A percentile compares a stretch with the other conserved stretches of the same genome.
These are phyloP conservation scores for Hypomyces rosellus DNA, from an alignment of 2,329 filamentous ascomycete genomes.

Conservation along the genomic window DNA sequence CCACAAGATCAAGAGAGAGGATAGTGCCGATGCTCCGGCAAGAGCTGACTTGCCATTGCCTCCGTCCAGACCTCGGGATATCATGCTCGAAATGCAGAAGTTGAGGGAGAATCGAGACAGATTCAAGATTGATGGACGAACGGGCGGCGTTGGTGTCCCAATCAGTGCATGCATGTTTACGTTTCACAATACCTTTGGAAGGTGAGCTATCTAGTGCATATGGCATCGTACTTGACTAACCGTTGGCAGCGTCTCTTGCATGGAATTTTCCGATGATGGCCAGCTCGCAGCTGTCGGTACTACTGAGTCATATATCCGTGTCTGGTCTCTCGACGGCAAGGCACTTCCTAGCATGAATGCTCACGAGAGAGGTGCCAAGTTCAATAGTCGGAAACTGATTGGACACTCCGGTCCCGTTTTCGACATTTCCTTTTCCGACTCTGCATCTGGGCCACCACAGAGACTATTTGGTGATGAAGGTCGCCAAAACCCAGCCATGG, in stretches of 20 bases:
- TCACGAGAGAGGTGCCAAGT: conserved; percentile 52
- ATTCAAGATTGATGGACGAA: conserved; percentile 79
- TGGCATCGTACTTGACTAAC: not conserved
- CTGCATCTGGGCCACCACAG: conserved; percentile 50
- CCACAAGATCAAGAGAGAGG: conserved; percentile 79
- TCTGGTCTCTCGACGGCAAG: conserved; percentile 87
- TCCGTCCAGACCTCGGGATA: conserved; percentile 80
- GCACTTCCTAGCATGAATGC: conserved; percentile 63
- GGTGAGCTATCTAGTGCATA: conserved; percentile 44
- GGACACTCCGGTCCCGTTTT: conserved; percentile 90
- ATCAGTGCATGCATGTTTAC: conserved; percentile 96
- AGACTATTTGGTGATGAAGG: conserved; percentile 46
- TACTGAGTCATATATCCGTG: conserved; percentile 87
- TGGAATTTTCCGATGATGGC: conserved; percentile 92
- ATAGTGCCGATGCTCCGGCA: conserved; percentile 74
- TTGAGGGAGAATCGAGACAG: conserved; percentile 88
- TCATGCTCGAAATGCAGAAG: conserved; percentile 89
- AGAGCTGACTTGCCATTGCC: conserved; percentile 79
- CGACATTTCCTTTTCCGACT: conserved; percentile 75
- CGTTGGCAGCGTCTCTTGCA: conserved; percentile 65
- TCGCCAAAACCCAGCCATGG: conserved; percentile 34
- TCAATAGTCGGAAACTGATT: conserved; percentile 65
- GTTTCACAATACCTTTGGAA: conserved; percentile 92
- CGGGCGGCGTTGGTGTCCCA: conserved; percentile 73
- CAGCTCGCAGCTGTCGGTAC: conserved; percentile 83